A percentile compares a stretch with the other conserved stretches of the same genome.
Evolutionary conservation across 768 basidiomycete species (phyloP).

Genomic region (Tulasnella sp.): DNA sequence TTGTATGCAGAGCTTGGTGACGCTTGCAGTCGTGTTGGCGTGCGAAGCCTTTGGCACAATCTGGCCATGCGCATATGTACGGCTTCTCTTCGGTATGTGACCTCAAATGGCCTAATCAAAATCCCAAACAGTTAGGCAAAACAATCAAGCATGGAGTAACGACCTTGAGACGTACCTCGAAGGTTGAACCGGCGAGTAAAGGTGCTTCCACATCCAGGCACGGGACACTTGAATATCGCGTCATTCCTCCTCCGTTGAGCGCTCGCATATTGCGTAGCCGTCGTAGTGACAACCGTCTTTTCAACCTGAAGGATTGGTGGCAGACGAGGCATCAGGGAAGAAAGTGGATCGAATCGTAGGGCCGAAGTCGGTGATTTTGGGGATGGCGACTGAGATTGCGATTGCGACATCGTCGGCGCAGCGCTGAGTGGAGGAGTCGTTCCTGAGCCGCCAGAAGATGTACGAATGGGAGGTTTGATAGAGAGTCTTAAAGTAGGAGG

Average conservation of each 20-base stretch:
- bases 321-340: conserved; percentile 36
- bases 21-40: conserved; percentile 98
- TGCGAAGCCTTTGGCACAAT: conserved; percentile 91
- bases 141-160: conserved; percentile 8
- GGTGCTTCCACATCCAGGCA: conserved; percentile 93
- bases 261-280: conserved; percentile 85
- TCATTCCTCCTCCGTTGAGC: conserved; percentile 82
- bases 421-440: too few species aligned
- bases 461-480: too few species aligned
- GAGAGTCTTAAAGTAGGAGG: too few species aligned
- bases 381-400: conserved; percentile 5
- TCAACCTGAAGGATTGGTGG: conserved; percentile 85
- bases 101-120: conserved; percentile 65
- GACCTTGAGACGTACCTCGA: conserved; percentile 42
- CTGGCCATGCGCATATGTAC: conserved; percentile 87
- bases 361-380: conserved; percentile 13
- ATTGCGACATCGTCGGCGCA: too few species aligned
- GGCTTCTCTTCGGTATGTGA: conserved; percentile 95
- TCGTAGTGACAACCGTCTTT: conserved; percentile 91
- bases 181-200: conserved; percentile 90
- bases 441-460: too few species aligned
- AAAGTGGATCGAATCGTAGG: conserved; percentile 25
- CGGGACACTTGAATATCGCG: conserved; percentile 86
- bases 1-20: conserved; percentile 81
- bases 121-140: conserved; percentile 15